These are phyloP conservation scores for Geoglossum glabrum DNA, from an alignment of 495 filamentous ascomycete genomes.

Conservation along the genomic window DNA sequence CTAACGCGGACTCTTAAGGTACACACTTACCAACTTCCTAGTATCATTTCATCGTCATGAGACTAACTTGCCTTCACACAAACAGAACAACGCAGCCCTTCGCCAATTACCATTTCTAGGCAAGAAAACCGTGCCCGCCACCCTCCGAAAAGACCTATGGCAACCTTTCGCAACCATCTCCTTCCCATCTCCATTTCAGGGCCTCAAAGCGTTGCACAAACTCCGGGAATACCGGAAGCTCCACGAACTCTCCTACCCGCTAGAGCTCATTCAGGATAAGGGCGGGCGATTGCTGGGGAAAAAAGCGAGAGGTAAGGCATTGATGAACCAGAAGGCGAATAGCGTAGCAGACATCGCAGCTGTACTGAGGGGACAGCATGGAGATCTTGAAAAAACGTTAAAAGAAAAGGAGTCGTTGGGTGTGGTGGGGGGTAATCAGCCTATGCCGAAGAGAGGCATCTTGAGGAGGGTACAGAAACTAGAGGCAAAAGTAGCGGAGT, in stretches of 20 bases:
- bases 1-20: constrained; percentile 49
- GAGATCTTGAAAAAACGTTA: constrained; percentile 7
- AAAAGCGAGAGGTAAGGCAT: constrained; percentile 35
- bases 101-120: constrained; percentile 70
- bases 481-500: constrained; percentile 21
- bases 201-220: constrained; percentile 53
- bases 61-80: not conserved
- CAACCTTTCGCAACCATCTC: constrained; percentile 53
- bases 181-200: constrained; percentile 43
- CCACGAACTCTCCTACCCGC: constrained; percentile 35
- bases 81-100: constrained; percentile 43
- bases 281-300: constrained; percentile 24
- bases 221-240: constrained; percentile 63
- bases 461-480: constrained; percentile 18
- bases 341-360: constrained; percentile 69
- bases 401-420: constrained; percentile 17
- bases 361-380: constrained; percentile 38
- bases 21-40: constrained; percentile 14
- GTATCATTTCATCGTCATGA: not conserved
- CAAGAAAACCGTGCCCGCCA: constrained; percentile 66
- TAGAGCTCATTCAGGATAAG: constrained; percentile 18
- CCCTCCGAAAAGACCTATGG: constrained; percentile 84
- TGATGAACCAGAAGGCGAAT: constrained; percentile 86
- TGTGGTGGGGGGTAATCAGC: constrained; percentile 13
- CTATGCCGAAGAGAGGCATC: constrained; percentile 19